Conservation (phyloP, 2,329 filamentous ascomycete species). For the Claviceps lovelessii region DNA sequence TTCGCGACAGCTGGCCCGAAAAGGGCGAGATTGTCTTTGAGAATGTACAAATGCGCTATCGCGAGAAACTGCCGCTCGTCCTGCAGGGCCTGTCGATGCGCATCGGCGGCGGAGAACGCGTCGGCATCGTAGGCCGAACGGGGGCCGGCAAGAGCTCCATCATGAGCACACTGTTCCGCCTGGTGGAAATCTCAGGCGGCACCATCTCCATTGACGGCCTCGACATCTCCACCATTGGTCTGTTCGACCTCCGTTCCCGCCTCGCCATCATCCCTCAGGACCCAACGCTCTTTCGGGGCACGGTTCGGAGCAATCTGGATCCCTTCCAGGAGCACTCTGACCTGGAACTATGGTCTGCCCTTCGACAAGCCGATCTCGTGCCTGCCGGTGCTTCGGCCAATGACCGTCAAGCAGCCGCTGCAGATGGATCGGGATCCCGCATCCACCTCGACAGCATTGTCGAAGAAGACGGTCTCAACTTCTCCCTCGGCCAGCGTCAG, state of each 20-base stretch:
- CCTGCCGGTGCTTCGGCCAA: conserved; percentile 48
- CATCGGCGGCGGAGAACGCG: conserved; percentile 59
- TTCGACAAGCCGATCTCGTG: conserved; percentile 64
- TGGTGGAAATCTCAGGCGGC: conserved; percentile 51
- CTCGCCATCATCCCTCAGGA: conserved; percentile 77
- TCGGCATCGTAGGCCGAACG: conserved; percentile 69
- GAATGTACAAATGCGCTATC: conserved; percentile 67
- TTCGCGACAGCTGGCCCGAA: conserved; percentile 69
- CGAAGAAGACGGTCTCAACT: conserved; percentile 91
- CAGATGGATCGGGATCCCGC: conserved; percentile 35
- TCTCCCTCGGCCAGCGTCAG: conserved; percentile 87
- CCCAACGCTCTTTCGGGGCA: conserved; percentile 69
- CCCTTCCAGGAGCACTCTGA: conserved; percentile 69
- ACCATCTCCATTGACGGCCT: conserved; percentile 51
- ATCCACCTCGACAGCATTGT: conserved; percentile 75
- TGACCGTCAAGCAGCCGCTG: conserved; percentile 50
- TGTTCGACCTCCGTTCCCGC: conserved; percentile 60
- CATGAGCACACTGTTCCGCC: conserved; percentile 68
- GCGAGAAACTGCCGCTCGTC: conserved; percentile 56
- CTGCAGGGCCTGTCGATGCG: conserved; percentile 58
- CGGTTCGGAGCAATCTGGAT: conserved; percentile 65
- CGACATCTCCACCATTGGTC: conserved; percentile 58
- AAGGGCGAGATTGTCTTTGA: conserved; percentile 68
- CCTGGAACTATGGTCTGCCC: conserved; percentile 61
- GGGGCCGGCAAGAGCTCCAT: conserved; percentile 74